phyloP scores from a whole-genome alignment of 2,329 filamentous ascomycete genomes.

The Didymella exigua region DNA sequence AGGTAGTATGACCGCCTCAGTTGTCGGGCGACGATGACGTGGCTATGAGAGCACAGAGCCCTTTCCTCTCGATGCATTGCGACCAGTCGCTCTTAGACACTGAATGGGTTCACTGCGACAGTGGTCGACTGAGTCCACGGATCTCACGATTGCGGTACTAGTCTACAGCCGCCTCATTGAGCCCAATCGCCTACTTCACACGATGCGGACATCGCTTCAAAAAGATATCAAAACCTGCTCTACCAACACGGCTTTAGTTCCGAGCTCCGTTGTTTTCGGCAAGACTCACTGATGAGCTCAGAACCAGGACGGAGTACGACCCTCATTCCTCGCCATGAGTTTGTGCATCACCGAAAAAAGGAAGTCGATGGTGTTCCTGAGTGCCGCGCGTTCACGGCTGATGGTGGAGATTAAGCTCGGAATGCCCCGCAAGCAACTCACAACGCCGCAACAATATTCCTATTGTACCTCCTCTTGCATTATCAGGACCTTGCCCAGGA shows the following conservation, averaged over 20 bases:
- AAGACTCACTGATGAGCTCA: neutral
- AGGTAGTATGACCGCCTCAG: neutral
- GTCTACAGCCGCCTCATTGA: neutral
- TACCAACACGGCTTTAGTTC: neutral
- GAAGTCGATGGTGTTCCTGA: neutral
- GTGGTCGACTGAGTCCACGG: neutral
- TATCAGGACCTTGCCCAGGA: neutral
- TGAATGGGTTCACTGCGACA: neutral
- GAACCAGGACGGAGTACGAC: neutral
- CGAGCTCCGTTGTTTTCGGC: neutral
- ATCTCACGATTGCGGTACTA: neutral
- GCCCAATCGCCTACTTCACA: neutral
- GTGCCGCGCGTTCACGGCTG: slow-evolving; percentile 9
- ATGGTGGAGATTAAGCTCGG: slow-evolving; percentile 8
- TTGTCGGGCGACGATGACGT: neutral
- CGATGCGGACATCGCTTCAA: neutral
- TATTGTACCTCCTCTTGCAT: neutral
- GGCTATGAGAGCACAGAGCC: neutral
- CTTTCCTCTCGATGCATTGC: neutral
- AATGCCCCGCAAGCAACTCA: neutral
- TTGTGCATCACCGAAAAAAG: neutral
- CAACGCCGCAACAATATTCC: neutral
- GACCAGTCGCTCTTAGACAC: neutral
- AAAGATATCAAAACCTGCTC: neutral
- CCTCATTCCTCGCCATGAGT: neutral